Percentiles rank a stretch among this genome's conserved stretches.
Conservation (phyloP, 352 stramenopile genomes). For the Phytophthora boehmeriae region DNA sequence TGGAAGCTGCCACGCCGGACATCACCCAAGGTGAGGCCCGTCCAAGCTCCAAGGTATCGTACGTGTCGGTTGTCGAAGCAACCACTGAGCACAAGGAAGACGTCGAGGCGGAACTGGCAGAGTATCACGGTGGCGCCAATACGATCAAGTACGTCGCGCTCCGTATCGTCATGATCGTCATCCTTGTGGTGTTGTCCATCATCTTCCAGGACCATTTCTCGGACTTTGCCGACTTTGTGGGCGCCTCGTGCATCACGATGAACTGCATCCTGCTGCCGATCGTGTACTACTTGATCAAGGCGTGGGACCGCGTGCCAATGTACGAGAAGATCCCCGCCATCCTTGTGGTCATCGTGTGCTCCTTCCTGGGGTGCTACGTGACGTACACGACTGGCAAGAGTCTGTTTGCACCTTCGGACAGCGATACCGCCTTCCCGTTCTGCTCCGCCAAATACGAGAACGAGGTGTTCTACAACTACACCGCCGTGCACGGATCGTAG, state of each 20-base stretch:
- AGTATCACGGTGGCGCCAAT: slow-evolving; percentile 25
- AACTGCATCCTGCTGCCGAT: slow-evolving; percentile 43
- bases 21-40: neutral
- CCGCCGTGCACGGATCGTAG: slow-evolving; percentile 7
- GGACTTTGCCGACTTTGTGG: slow-evolving; percentile 36
- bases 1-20: slow-evolving; percentile 4
- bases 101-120: slow-evolving; percentile 20
- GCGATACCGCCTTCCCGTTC: slow-evolving; percentile 20
- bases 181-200: slow-evolving; percentile 30
- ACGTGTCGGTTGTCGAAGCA: slow-evolving; percentile 33
- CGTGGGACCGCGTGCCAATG: slow-evolving; percentile 13
- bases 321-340: slow-evolving; percentile 13
- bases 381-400: slow-evolving; percentile 17
- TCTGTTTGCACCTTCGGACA: slow-evolving; percentile 9
- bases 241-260: slow-evolving; percentile 33
- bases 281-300: slow-evolving; percentile 30
- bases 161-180: slow-evolving; percentile 26
- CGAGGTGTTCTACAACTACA: slow-evolving; percentile 31
- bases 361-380: slow-evolving; percentile 15
- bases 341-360: slow-evolving; percentile 14
- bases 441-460: slow-evolving; percentile 24
- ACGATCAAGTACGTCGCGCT: slow-evolving; percentile 30
- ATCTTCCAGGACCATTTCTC: slow-evolving; percentile 38
- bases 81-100: slow-evolving; percentile 8
- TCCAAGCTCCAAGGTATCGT: slow-evolving; percentile 18